phyloP scores from a whole-genome alignment of 2,329 filamentous ascomycete genomes.

The Botrytis aclada region DNA sequence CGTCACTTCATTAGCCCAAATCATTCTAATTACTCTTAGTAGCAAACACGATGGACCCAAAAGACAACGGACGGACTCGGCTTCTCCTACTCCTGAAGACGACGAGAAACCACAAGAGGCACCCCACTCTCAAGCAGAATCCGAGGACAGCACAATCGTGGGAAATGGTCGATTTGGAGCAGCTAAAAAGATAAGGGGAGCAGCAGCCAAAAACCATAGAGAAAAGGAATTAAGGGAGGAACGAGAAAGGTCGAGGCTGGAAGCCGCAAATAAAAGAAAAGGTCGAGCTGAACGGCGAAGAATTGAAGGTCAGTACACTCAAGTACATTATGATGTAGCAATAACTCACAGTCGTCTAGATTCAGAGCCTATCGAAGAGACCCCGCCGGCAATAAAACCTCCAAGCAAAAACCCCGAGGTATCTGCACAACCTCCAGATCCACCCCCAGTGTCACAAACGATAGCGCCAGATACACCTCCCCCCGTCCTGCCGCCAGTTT shows the following conservation, averaged over 20 bases:
- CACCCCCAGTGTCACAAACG: conserved; percentile 46
- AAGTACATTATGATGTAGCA: conserved; percentile 26
- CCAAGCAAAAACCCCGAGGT: conserved; percentile 36
- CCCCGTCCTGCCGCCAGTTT: conserved; percentile 42
- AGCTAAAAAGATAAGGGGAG: conserved; percentile 59
- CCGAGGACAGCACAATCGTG: conserved; percentile 62
- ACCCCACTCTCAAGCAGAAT: conserved; percentile 54
- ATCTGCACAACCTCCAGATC: conserved; percentile 39
- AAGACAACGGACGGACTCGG: conserved; percentile 78
- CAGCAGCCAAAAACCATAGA: conserved; percentile 54
- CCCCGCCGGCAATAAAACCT: conserved; percentile 47
- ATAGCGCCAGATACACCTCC: conserved; percentile 49
- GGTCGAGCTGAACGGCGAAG: conserved; percentile 76
- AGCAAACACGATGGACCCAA: conserved; percentile 73
- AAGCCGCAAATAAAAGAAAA: conserved; percentile 77
- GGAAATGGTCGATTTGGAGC: conserved; percentile 45
- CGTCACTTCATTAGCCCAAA: background rate
- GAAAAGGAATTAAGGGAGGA: conserved; percentile 70
- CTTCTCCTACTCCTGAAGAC: conserved; percentile 60
- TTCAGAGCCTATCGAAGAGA: conserved; percentile 69
- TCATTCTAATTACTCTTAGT: conserved; percentile 32
- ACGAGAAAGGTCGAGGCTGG: conserved; percentile 67
- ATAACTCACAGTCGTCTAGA: conserved; percentile 50
- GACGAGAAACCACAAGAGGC: conserved; percentile 40
- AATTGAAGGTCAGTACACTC: conserved; percentile 63